Evolutionary conservation across 2,329 filamentous ascomycete species (phyloP).

Genomic region (Claviceps monticola): DNA sequence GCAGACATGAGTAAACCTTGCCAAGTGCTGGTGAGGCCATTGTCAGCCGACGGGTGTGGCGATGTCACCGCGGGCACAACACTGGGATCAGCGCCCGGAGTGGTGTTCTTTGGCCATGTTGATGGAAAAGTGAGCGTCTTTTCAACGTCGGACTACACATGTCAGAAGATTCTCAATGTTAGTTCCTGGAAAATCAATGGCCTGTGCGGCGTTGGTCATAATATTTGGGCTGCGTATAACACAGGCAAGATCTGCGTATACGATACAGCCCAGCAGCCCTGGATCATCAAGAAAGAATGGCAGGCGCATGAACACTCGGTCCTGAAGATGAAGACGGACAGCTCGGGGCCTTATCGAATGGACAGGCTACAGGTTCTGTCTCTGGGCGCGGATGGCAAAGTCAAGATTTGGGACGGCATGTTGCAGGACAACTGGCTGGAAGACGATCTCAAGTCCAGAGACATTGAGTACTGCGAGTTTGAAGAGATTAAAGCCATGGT

Average conservation of each 20-base stretch:
- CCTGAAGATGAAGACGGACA: slow-evolving; percentile 62
- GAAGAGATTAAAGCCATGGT: slow-evolving; percentile 66
- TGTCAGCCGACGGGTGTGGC: slow-evolving; percentile 59
- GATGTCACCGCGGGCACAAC: slow-evolving; percentile 78
- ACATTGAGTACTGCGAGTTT: slow-evolving; percentile 74
- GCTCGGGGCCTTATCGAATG: slow-evolving; percentile 70
- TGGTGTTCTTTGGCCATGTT: slow-evolving; percentile 78
- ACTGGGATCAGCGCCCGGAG: slow-evolving; percentile 59
- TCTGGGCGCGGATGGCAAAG: slow-evolving; percentile 71
- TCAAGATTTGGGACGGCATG: slow-evolving; percentile 84
- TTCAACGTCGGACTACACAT: slow-evolving; percentile 61
- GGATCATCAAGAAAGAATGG: slow-evolving; percentile 91
- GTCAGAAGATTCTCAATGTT: slow-evolving; percentile 67
- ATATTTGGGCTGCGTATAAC: slow-evolving; percentile 89
- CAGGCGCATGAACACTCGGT: slow-evolving; percentile 76
- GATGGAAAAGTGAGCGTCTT: slow-evolving; percentile 96
- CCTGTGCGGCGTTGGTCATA: slow-evolving; percentile 63
- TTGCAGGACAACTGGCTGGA: slow-evolving; percentile 94
- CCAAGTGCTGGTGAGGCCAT: slow-evolving; percentile 57
- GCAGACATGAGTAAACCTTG: slow-evolving; percentile 54
- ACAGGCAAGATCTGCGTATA: slow-evolving; percentile 91
- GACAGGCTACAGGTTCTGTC: slow-evolving; percentile 76
- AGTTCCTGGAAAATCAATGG: slow-evolving; percentile 94
- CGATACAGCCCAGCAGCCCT: slow-evolving; percentile 68
- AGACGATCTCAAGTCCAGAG: slow-evolving; percentile 69